phyloP scores from a whole-genome alignment of 768 basidiomycete genomes.

The Suillus paluster region DNA sequence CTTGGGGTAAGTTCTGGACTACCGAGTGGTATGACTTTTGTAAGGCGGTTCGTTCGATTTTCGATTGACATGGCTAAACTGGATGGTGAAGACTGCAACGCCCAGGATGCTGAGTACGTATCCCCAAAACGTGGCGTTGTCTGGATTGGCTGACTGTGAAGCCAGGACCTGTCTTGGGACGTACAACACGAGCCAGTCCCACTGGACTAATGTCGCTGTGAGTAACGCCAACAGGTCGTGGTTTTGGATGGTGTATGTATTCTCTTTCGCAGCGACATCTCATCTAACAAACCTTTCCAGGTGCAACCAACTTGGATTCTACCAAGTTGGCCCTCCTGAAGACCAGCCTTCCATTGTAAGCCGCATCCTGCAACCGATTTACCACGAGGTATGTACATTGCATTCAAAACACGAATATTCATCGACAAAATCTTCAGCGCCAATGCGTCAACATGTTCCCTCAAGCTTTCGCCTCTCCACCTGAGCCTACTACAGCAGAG shows the following conservation, averaged over 20 bases:
- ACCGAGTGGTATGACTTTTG: constrained; percentile 47
- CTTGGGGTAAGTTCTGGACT: constrained; percentile 67
- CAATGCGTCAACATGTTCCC: constrained; percentile 75
- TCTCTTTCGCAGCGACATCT: not conserved
- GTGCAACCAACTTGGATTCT: constrained; percentile 72
- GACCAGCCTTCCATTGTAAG: constrained; percentile 40
- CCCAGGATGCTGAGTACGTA: constrained; percentile 50
- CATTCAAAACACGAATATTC: not conserved
- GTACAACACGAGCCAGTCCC: constrained; percentile 41
- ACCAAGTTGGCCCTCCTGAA: constrained; percentile 42
- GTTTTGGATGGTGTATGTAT: constrained; percentile 68
- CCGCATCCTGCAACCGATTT: constrained; percentile 35
- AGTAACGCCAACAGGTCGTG: constrained; percentile 66
- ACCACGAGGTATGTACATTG: constrained; percentile 27
- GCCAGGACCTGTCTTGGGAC: constrained; percentile 46
- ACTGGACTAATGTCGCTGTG: constrained; percentile 59
- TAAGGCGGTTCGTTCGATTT: constrained; percentile 35
- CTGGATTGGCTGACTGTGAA: constrained; percentile 39
- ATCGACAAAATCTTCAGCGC: constrained; percentile 42
- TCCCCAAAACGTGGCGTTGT: not conserved
- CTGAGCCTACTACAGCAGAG: constrained; percentile 43
- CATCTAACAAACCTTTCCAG: constrained; percentile 35
- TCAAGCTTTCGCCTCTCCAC: constrained; percentile 53
- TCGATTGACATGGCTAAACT: not conserved
- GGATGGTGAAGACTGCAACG: constrained; percentile 53